Conservation (phyloP, 768 basidiomycete species). For the Phlegmacium glaucopus region DNA sequence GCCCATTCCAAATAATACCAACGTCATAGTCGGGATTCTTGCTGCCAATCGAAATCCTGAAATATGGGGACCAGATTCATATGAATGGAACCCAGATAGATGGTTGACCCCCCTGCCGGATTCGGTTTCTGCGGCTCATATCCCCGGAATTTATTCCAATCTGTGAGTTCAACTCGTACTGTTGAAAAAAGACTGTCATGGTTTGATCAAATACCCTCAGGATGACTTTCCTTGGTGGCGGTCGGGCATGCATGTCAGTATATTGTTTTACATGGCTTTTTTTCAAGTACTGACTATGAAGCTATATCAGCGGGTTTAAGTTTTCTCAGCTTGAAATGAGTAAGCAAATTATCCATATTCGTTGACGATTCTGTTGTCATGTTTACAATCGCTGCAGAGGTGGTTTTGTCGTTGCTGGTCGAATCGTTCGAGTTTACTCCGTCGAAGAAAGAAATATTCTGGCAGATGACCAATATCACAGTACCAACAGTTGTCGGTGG, state of each 20-base stretch:
- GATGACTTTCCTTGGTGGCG: conserved; percentile 43
- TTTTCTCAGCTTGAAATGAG: conserved; percentile 23
- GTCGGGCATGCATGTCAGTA: conserved; percentile 40
- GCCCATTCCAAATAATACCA: conserved; percentile 33
- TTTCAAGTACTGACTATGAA: neutral
- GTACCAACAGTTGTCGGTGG: too few relatives aligned
- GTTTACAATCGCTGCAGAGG: too few relatives aligned
- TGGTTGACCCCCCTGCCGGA: conserved; percentile 34
- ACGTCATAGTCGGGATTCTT: conserved; percentile 23
- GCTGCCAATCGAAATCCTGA: conserved; percentile 35
- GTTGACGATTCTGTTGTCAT: too few relatives aligned
- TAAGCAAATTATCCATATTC: too few relatives aligned
- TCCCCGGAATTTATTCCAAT: too few relatives aligned
- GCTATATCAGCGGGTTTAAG: conserved; percentile 13
- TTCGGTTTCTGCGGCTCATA: conserved; percentile 28
- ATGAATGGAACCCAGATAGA: conserved; percentile 45
- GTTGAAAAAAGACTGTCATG: neutral
- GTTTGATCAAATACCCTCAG: conserved; percentile 21
- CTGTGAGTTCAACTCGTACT: conserved; percentile 19
- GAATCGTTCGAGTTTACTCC: too few relatives aligned
- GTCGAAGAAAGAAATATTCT: too few relatives aligned
- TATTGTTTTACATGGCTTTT: neutral
- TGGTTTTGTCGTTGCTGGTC: too few relatives aligned
- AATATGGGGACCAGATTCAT: conserved; percentile 45
- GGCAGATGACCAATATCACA: too few relatives aligned